Percentiles rank a stretch among this genome's conserved stretches.
These are phyloP conservation scores for Auricularia cornea DNA, from an alignment of 768 basidiomycete genomes.

Conservation along the genomic window DNA sequence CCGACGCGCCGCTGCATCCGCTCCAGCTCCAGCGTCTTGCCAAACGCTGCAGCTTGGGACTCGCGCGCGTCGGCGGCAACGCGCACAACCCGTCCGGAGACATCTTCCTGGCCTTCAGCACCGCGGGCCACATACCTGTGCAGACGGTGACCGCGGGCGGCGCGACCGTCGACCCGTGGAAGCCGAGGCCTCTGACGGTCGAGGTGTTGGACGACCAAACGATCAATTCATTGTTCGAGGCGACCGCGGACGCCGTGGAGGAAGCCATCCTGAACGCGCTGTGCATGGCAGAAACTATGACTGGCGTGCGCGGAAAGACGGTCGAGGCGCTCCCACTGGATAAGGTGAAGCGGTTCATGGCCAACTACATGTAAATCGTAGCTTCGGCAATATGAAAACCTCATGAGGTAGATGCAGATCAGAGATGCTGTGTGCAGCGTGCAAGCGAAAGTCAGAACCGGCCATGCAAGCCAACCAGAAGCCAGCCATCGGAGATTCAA, in stretches of 20 bases:
- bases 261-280: slow-evolving; percentile 2
- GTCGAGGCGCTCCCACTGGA: neutral
- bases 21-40: slow-evolving; percentile 3
- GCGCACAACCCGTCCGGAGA: slow-evolving; percentile 2
- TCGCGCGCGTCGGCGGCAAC: slow-evolving; percentile 1
- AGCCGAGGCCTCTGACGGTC: neutral
- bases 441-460: too few species aligned
- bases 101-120: slow-evolving; percentile 4
- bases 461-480: too few species aligned
- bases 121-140: neutral
- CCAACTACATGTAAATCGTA: slow-evolving; percentile 1
- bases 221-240: slow-evolving; percentile 2
- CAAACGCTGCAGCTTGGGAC: neutral
- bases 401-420: too few species aligned
- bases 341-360: neutral
- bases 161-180: neutral
- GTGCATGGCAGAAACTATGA: slow-evolving; percentile 2
- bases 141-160: neutral
- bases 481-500: too few species aligned
- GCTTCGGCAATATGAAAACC: too few species aligned
- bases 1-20: slow-evolving; percentile 2
- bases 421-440: too few species aligned
- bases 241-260: neutral
- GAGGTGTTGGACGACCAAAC: neutral
- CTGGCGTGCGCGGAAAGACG: neutral